These are phyloP conservation scores for Plasmodium vinckei DNA, from an alignment of 169 alveolate genomes.

Conservation along the genomic window DNA sequence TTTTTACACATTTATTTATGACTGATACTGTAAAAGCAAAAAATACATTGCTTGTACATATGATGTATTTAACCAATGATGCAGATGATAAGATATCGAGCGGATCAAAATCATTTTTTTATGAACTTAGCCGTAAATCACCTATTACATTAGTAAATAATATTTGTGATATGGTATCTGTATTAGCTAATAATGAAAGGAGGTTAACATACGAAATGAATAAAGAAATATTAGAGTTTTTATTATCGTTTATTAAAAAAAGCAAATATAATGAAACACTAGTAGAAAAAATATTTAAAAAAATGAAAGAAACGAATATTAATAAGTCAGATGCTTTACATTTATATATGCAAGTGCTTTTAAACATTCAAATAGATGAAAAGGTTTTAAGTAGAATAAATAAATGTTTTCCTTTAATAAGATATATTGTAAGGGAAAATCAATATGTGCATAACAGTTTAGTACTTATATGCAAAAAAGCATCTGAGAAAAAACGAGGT, in stretches of 20 bases:
- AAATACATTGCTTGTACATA: slow-evolving; percentile 80
- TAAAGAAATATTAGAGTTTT: slow-evolving; percentile 39
- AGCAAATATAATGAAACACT: slow-evolving; percentile 74
- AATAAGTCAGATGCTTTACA: slow-evolving; percentile 47
- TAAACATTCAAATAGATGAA: slow-evolving; percentile 72
- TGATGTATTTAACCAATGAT: slow-evolving; percentile 86
- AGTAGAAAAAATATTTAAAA: slow-evolving; percentile 62
- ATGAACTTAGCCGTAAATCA: slow-evolving; percentile 70
- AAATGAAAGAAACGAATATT: slow-evolving; percentile 66
- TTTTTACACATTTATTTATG: slow-evolving; percentile 87
- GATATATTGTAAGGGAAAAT: slow-evolving; percentile 63
- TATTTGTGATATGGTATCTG: slow-evolving; percentile 70
- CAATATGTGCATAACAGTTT: slow-evolving; percentile 40
- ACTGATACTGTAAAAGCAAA: slow-evolving; percentile 87
- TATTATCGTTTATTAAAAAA: slow-evolving; percentile 56
- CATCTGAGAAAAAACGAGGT: slow-evolving; percentile 71
- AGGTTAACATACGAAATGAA: slow-evolving; percentile 34
- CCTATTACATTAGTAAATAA: slow-evolving; percentile 58
- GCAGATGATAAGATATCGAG: slow-evolving; percentile 77
- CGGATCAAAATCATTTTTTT: slow-evolving; percentile 82
- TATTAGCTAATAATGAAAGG: slow-evolving; percentile 49
- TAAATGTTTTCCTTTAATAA: slow-evolving; percentile 41
- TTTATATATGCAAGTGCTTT: slow-evolving; percentile 58
- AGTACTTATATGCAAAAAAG: slow-evolving; percentile 52
- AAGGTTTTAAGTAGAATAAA: slow-evolving; percentile 44